Evolutionary conservation across 176 grass and related monocot species (phyloP).

Genomic region (Puccinellia tenuiflora): DNA sequence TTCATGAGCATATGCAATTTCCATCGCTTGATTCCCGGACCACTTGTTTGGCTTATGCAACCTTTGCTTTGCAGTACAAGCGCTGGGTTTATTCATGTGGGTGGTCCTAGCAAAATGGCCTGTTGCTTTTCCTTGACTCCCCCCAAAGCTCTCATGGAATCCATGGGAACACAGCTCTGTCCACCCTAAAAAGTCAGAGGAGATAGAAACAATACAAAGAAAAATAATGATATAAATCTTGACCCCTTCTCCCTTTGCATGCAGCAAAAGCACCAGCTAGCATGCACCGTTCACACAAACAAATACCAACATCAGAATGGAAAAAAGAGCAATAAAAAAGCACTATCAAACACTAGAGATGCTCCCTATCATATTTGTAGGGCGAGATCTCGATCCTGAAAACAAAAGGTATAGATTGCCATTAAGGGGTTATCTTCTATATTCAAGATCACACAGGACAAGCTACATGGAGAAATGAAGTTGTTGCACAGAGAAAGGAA

Average conservation of each 20-base stretch:
- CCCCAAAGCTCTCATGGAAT: conserved; percentile 30
- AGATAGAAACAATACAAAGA: conserved; percentile 32
- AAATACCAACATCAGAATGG: background rate
- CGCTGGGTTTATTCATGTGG: conserved; percentile 27
- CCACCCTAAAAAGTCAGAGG: conserved; percentile 29
- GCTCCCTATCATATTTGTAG: background rate
- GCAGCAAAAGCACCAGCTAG: conserved; percentile 18
- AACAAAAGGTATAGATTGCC: conserved; percentile 13
- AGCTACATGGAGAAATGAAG: conserved; percentile 21
- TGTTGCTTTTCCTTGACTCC: conserved; percentile 31
- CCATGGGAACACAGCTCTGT: conserved; percentile 27
- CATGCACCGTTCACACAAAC: conserved; percentile 24
- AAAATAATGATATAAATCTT: conserved; percentile 22
- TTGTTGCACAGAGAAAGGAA: conserved; percentile 26
- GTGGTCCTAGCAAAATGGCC: conserved; percentile 37
- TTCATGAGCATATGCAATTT: background rate
- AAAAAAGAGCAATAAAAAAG: conserved; percentile 1
- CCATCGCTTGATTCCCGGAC: conserved; percentile 15
- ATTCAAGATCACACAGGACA: conserved; percentile 13
- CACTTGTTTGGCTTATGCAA: background rate
- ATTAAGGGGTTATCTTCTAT: background rate
- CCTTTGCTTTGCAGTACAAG: background rate
- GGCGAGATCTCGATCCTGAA: conserved; percentile 11
- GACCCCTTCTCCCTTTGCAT: background rate
- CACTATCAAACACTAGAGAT: background rate